Conservation (phyloP, 2,329 filamentous ascomycete species). For the Nigrospora oryzae region DNA sequence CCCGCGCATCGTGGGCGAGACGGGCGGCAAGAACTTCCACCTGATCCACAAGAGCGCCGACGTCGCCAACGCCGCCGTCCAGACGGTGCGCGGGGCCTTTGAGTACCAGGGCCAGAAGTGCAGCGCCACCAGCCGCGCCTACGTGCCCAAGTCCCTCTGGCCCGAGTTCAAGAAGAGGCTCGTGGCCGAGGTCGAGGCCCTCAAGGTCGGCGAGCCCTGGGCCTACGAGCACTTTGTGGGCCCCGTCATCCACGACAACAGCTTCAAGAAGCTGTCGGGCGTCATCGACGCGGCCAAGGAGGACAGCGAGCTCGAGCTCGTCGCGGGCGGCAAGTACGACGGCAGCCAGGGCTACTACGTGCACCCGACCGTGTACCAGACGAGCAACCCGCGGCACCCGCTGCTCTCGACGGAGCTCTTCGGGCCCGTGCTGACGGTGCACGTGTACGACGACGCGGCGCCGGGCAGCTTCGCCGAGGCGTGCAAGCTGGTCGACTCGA, state of each 20-base stretch:
- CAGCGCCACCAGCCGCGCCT: conserved; percentile 73
- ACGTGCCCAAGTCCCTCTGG: conserved; percentile 70
- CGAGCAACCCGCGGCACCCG: conserved; percentile 63
- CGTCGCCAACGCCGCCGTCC: conserved; percentile 67
- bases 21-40: conserved; percentile 91
- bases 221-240: conserved; percentile 76
- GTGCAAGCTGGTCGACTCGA: conserved; percentile 59
- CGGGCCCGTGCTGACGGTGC: conserved; percentile 64
- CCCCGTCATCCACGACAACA: conserved; percentile 74
- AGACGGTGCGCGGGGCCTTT: conserved; percentile 80
- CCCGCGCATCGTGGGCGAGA: conserved; percentile 83
- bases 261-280: conserved; percentile 70
- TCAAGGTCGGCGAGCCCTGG: conserved; percentile 62
- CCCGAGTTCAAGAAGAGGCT: conserved; percentile 61
- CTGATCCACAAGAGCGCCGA: conserved; percentile 72
- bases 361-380: conserved; percentile 73
- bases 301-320: conserved; percentile 62
- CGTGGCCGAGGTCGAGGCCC: conserved; percentile 56
- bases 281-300: conserved; percentile 75
- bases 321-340: conserved; percentile 72
- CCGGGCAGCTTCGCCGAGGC: conserved; percentile 46
- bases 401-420: conserved; percentile 76
- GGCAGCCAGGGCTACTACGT: conserved; percentile 74
- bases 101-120: conserved; percentile 92
- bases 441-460: conserved; percentile 67